These are phyloP conservation scores for Scytalidium lignicola DNA, from an alignment of 2,329 filamentous ascomycete species.

Conservation along the genomic window DNA sequence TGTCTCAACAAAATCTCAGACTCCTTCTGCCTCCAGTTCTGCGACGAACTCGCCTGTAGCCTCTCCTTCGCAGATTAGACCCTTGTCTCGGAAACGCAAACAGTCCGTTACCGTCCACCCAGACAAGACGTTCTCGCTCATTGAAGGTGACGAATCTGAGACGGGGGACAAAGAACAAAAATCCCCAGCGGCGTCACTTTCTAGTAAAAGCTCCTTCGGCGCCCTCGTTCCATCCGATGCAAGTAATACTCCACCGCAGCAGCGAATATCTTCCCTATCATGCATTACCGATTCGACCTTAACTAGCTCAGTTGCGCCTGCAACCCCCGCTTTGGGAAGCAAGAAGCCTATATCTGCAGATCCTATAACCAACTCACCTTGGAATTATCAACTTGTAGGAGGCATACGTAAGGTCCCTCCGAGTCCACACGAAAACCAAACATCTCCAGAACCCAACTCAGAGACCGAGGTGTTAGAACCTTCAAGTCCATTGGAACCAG, in stretches of 20 bases:
- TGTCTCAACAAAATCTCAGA: slow-evolving; percentile 16
- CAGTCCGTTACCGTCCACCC: slow-evolving; percentile 16
- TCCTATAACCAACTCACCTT: slow-evolving; percentile 26
- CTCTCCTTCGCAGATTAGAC: slow-evolving; percentile 14
- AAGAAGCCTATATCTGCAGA: slow-evolving; percentile 22
- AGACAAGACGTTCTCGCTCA: slow-evolving; percentile 28
- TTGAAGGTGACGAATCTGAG: slow-evolving; percentile 17
- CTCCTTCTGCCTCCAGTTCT: slow-evolving; percentile 17
- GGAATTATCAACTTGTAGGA: slow-evolving; percentile 28
- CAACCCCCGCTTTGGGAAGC: slow-evolving; percentile 18
- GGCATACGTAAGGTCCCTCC: slow-evolving; percentile 30
- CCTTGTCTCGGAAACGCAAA: slow-evolving; percentile 22
- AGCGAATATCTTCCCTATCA: slow-evolving; percentile 11
- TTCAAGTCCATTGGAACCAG: neutral
- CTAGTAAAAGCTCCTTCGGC: neutral
- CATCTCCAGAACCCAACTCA: neutral
- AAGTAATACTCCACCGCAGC: slow-evolving; percentile 11
- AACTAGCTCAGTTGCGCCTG: slow-evolving; percentile 11
- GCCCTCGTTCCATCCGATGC: slow-evolving; percentile 11
- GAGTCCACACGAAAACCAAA: slow-evolving; percentile 24
- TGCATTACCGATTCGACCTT: slow-evolving; percentile 17
- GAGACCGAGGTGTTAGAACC: neutral
- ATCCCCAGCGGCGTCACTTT: slow-evolving; percentile 1
- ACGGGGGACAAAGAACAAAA: slow-evolving; percentile 4
- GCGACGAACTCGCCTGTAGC: slow-evolving; percentile 19